A percentile compares a stretch with the other conserved stretches of the same genome.
These are phyloP conservation scores for Parathielavia hyrcaniae DNA, from an alignment of 495 filamentous ascomycete genomes.

Conservation along the genomic window DNA sequence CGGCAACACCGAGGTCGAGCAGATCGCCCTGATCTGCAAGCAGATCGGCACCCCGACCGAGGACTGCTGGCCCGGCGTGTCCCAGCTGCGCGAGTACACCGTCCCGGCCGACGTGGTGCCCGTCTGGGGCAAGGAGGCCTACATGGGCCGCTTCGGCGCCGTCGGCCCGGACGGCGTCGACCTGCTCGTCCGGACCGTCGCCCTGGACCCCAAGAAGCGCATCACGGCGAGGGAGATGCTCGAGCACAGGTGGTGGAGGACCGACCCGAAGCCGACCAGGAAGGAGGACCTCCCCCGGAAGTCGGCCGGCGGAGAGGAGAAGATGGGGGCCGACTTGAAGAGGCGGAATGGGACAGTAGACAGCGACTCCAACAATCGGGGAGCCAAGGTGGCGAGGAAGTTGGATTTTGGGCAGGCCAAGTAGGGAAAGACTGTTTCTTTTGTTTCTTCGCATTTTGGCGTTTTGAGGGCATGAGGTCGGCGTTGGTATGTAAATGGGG, in stretches of 20 bases:
- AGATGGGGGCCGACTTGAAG: constrained; percentile 79
- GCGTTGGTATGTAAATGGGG: neutral
- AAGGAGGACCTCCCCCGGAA: constrained; percentile 73
- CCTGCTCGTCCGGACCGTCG: constrained; percentile 77
- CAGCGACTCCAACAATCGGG: constrained; percentile 45
- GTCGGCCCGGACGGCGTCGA: constrained; percentile 78
- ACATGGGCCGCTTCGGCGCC: constrained; percentile 63
- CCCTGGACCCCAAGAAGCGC: constrained; percentile 76
- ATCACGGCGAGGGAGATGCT: constrained; percentile 69
- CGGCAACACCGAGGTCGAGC: constrained; percentile 63
- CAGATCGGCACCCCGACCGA: constrained; percentile 88
- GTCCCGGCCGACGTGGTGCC: constrained; percentile 56
- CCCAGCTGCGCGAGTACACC: constrained; percentile 68
- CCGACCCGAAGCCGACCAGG: constrained; percentile 72
- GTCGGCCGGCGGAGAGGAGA: constrained; percentile 57
- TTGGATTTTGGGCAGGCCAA: constrained; percentile 69
- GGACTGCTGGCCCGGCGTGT: constrained; percentile 91
- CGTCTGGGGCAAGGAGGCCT: constrained; percentile 60
- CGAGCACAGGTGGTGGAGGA: constrained; percentile 79
- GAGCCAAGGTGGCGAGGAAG: constrained; percentile 72
- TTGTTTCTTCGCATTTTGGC: neutral
- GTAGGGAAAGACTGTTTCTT: constrained; percentile 23
- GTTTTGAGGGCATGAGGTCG: neutral
- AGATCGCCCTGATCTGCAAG: constrained; percentile 73
- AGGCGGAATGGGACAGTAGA: constrained; percentile 69